Conservation (phyloP, 208 protist species). For the Tritrichomonas foetus region DNA sequence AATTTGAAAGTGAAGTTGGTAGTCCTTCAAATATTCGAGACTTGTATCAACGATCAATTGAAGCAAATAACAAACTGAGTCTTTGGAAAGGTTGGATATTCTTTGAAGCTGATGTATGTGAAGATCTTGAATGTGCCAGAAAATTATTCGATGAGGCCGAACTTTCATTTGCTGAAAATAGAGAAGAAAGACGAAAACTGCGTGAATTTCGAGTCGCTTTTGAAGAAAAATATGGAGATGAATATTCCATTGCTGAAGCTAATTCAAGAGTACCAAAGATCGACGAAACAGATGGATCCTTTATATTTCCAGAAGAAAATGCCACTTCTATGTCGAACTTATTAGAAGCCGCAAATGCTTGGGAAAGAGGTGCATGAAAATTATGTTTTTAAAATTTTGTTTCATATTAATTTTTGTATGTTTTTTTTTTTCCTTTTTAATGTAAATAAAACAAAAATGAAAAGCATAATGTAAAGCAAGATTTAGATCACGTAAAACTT, state of each 20-base stretch:
- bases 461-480: neutral
- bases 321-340: neutral
- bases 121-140: neutral
- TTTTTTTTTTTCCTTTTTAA: neutral
- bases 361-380: neutral
- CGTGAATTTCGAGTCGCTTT: neutral
- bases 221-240: neutral
- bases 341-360: neutral
- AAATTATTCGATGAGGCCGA: neutral
- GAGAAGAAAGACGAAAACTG: neutral
- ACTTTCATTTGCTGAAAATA: neutral
- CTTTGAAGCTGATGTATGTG: neutral
- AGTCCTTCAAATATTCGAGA: neutral
- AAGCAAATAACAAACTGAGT: neutral
- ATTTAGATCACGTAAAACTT: neutral
- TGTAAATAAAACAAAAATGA: neutral
- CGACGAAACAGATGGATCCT: neutral
- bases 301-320: slow-evolving; percentile 17
- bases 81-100: slow-evolving; percentile 15
- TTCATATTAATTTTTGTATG: neutral
- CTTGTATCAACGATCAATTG: neutral
- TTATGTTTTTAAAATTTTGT: neutral
- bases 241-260: neutral
- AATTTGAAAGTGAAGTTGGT: neutral
- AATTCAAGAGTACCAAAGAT: neutral